Percentiles rank a stretch among this genome's conserved stretches.
These are phyloP conservation scores for Colletotrichum filicis DNA, from an alignment of 2,329 filamentous ascomycete genomes.

Conservation along the genomic window DNA sequence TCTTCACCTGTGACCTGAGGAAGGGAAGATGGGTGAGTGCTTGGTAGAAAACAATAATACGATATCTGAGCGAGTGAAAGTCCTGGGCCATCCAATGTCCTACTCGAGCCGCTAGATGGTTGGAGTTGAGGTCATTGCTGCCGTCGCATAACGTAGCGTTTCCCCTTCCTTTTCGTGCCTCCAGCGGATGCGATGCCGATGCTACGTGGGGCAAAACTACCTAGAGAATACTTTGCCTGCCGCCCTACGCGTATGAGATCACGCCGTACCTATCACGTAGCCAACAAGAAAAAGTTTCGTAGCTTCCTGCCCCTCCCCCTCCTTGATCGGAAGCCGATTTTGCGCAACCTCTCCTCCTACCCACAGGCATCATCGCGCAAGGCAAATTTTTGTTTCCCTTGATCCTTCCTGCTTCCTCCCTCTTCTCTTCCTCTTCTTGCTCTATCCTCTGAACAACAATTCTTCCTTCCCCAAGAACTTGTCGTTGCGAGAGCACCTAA, in stretches of 20 bases:
- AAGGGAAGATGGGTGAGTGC: background rate
- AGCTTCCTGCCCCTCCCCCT: conserved; percentile 31
- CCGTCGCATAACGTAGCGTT: conserved; percentile 17
- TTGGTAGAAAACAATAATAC: background rate
- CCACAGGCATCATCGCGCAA: conserved; percentile 31
- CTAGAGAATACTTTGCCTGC: conserved; percentile 10
- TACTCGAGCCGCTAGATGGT: conserved; percentile 1
- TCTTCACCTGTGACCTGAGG: background rate
- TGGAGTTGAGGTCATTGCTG: conserved; percentile 14
- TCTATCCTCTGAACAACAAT: conserved; percentile 9
- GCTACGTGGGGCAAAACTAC: conserved; percentile 30
- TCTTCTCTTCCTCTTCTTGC: background rate
- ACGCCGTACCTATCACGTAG: conserved; percentile 15
- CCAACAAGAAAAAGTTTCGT: conserved; percentile 4
- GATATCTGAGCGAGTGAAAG: background rate
- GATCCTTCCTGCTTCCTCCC: background rate
- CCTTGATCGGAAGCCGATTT: conserved; percentile 34
- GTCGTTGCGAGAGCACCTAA: conserved; percentile 39
- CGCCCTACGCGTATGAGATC: background rate
- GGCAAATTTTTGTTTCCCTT: conserved; percentile 25
- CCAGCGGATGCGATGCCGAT: background rate
- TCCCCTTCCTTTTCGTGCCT: background rate
- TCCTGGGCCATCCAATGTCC: background rate
- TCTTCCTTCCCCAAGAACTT: conserved; percentile 35
- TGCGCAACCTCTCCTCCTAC: conserved; percentile 25